A percentile compares a stretch with the other conserved stretches of the same genome.
These are phyloP conservation scores for Globisporangium megalacanthum DNA, from an alignment of 352 stramenopile genomes.

Conservation along the genomic window DNA sequence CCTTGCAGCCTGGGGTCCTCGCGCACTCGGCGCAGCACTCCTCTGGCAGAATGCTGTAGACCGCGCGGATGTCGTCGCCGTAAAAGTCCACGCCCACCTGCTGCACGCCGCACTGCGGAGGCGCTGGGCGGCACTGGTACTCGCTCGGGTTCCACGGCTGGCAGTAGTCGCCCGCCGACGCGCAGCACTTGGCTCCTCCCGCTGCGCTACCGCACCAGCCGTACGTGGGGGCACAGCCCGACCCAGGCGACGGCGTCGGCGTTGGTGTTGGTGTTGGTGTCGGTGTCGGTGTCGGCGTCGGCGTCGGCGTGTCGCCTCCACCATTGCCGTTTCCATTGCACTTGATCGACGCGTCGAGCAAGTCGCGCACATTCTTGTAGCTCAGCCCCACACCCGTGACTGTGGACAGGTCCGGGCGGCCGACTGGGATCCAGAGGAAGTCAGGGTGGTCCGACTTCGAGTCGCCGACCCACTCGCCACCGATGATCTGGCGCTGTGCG, in stretches of 20 bases:
- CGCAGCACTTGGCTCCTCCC: conserved; percentile 10
- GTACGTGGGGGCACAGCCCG: background rate
- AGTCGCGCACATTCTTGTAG: conserved; percentile 33
- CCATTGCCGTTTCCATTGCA: no score
- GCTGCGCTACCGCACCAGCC: conserved; percentile 8
- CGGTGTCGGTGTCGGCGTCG: conserved; percentile 3
- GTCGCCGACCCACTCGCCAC: conserved; percentile 11
- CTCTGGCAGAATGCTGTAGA: conserved; percentile 21
- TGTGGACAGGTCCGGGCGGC: conserved; percentile 7
- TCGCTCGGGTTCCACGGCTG: conserved; percentile 24
- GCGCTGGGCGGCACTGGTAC: conserved; percentile 4
- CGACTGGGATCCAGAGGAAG: conserved; percentile 15
- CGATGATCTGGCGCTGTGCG: conserved; percentile 6
- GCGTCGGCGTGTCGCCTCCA: conserved; percentile 2
- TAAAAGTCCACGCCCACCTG: conserved; percentile 16
- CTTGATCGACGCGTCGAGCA: conserved; percentile 8
- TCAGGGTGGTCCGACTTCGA: conserved; percentile 10
- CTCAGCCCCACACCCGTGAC: conserved; percentile 34
- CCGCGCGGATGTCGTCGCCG: conserved; percentile 11
- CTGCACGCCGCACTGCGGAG: conserved; percentile 1
- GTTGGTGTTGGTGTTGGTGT: no score
- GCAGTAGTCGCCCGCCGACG: conserved; percentile 11
- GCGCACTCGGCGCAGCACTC: conserved; percentile 43
- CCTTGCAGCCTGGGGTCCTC: conserved; percentile 33
- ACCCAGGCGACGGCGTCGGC: no score